Percentiles rank a stretch among this genome's conserved stretches.
phyloP scores from a whole-genome alignment of 176 grass and related monocot genomes.

The Stipa capillata region DNA sequence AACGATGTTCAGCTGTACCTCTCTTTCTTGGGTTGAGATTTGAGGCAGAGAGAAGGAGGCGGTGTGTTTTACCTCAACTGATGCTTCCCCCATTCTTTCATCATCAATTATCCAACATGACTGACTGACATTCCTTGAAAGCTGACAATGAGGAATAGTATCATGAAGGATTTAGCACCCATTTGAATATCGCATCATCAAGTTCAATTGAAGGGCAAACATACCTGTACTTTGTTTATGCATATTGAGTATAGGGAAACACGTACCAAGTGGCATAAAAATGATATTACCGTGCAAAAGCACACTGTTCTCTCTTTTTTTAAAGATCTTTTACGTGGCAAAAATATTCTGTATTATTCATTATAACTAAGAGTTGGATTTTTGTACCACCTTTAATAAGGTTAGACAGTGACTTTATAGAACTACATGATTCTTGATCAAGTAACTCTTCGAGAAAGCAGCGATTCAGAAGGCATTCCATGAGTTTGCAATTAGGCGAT shows the following conservation, averaged over 20 bases:
- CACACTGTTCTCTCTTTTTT: neutral
- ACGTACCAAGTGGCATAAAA: neutral
- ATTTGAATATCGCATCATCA: constrained; percentile 7
- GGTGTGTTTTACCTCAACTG: constrained; percentile 68
- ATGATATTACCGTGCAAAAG: neutral
- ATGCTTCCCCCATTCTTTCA: constrained; percentile 99
- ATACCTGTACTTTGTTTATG: neutral
- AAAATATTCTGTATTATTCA: neutral
- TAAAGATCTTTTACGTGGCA: neutral
- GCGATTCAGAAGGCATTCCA: neutral
- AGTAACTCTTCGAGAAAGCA: neutral
- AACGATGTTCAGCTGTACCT: neutral
- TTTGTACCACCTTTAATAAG: neutral
- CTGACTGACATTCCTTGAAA: constrained; percentile 96
- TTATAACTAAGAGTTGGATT: neutral
- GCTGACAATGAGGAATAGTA: constrained; percentile 30
- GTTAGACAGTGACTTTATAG: neutral
- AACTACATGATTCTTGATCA: neutral
- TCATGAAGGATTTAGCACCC: neutral
- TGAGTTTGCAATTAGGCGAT: neutral
- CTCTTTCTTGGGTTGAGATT: neutral
- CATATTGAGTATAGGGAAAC: neutral
- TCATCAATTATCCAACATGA: constrained; percentile 98
- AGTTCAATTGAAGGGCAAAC: neutral
- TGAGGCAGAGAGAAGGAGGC: neutral